These are phyloP conservation scores for Fusarium torreyae DNA, from an alignment of 2,329 filamentous ascomycete species.

Conservation along the genomic window DNA sequence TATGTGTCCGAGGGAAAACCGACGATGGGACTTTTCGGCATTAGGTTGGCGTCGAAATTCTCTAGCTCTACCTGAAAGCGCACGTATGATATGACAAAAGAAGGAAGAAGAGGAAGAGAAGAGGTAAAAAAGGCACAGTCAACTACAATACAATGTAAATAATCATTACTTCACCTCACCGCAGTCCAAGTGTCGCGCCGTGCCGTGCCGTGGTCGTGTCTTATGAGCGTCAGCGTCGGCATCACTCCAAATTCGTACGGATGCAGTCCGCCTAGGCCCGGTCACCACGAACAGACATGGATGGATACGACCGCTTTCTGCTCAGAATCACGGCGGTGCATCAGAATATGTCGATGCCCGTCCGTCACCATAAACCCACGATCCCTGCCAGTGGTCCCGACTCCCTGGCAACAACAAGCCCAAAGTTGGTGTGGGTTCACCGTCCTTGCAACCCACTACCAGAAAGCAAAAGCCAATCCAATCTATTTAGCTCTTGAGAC, in stretches of 20 bases:
- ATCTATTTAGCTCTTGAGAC: conserved; percentile 24
- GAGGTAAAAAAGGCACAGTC: conserved; percentile 6
- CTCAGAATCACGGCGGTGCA: conserved; percentile 39
- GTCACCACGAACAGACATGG: conserved; percentile 19
- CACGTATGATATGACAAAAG: conserved; percentile 16
- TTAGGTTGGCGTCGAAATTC: conserved; percentile 23
- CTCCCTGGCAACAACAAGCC: conserved; percentile 14
- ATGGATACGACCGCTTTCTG: conserved; percentile 29
- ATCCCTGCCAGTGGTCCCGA: conserved; percentile 39
- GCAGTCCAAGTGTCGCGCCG: conserved; percentile 23
- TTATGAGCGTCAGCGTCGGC: conserved; percentile 9
- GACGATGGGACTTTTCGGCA: conserved; percentile 22
- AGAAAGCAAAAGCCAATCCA: conserved; percentile 12
- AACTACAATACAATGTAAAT: conserved; percentile 25
- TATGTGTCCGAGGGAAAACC: neutral
- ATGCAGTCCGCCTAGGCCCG: conserved; percentile 12
- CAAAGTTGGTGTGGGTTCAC: conserved; percentile 27
- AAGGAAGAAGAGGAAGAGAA: conserved; percentile 7
- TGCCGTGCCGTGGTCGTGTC: conserved; percentile 13
- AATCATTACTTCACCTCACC: conserved; percentile 19
- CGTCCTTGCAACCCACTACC: conserved; percentile 31
- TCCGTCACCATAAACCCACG: conserved; percentile 39
- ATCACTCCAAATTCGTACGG: conserved; percentile 30
- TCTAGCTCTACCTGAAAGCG: conserved; percentile 11
- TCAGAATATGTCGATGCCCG: conserved; percentile 47